These are phyloP conservation scores for Hydrangea macrophylla DNA, from an alignment of 148 eudicot species.

Conservation along the genomic window DNA sequence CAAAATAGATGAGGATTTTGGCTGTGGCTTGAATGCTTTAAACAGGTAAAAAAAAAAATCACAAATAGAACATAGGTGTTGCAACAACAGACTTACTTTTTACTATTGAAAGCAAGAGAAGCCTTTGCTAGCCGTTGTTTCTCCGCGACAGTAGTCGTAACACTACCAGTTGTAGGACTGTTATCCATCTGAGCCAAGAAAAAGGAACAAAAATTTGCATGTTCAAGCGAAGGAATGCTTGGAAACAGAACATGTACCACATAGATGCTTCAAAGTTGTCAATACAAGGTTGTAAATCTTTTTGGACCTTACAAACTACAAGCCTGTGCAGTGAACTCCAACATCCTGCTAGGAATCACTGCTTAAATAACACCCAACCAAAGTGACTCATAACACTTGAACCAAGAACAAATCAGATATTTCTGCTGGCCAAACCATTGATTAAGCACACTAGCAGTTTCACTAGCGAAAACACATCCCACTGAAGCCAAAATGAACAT, in stretches of 20 bases:
- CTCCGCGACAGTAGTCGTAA: conserved; percentile 70
- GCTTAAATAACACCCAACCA: too few species aligned
- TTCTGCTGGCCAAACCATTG: too few species aligned
- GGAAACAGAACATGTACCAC: background rate
- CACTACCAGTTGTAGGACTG: conserved; percentile 96
- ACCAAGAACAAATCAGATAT: too few species aligned
- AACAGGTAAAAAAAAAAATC: background rate
- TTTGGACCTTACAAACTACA: too few species aligned
- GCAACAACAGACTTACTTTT: conserved; percentile 52
- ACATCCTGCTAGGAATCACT: background rate
- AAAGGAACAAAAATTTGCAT: background rate
- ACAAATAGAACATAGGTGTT: background rate
- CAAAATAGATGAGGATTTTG: too few species aligned
- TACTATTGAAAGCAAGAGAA: conserved; percentile 89
- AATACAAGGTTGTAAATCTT: too few species aligned
- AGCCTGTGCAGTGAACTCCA: background rate
- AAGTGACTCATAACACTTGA: too few species aligned
- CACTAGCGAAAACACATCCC: too few species aligned
- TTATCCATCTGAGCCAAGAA: conserved; percentile 75
- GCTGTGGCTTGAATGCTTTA: too few species aligned
- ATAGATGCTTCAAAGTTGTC: background rate
- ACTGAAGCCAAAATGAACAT: background rate
- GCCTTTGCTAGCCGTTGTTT: conserved; percentile 81
- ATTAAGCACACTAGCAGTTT: too few species aligned
- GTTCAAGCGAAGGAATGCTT: conserved; percentile 7